These are phyloP conservation scores for Chlamydomonas schloesseri DNA, from an alignment of 139 green algal genomes.

Conservation along the genomic window DNA sequence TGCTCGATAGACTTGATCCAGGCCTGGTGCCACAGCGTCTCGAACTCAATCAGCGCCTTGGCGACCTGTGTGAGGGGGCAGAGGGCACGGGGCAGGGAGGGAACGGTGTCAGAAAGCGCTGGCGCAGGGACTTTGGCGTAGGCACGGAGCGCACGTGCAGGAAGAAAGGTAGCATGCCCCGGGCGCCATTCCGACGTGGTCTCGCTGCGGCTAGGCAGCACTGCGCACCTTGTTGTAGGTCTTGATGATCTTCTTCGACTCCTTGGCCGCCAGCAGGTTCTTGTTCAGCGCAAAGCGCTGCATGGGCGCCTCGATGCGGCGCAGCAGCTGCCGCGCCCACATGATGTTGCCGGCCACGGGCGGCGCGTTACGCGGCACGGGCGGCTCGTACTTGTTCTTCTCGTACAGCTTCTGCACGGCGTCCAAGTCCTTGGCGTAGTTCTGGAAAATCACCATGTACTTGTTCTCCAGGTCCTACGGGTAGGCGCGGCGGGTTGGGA, in stretches of 20 bases:
- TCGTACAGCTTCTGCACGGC: conserved; percentile 93
- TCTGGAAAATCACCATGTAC: conserved; percentile 92
- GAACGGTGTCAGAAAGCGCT: not conserved
- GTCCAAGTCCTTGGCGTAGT: conserved; percentile 90
- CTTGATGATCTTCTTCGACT: conserved; percentile 89
- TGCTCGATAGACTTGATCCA: conserved; percentile 73
- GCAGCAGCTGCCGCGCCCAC: conserved; percentile 93
- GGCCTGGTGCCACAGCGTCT: conserved; percentile 87
- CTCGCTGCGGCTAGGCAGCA: too few relatives aligned
- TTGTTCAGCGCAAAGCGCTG: conserved; percentile 85
- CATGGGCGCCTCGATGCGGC: conserved; percentile 94
- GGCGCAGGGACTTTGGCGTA: too few relatives aligned
- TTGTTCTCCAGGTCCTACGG: conserved; percentile 75
- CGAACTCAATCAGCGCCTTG: conserved; percentile 93
- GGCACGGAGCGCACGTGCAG: too few relatives aligned
- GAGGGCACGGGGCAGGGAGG: not conserved
- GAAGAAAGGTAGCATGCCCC: too few relatives aligned
- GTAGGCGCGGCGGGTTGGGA: too few relatives aligned
- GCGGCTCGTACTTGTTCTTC: conserved; percentile 88
- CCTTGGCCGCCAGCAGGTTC: conserved; percentile 88
- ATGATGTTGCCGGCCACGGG: conserved; percentile 89
- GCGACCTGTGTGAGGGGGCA: conserved; percentile 57
- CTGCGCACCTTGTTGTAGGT: conserved; percentile 91
- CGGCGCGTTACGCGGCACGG: conserved; percentile 86
- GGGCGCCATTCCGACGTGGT: too few relatives aligned